A percentile compares a stretch with the other conserved stretches of the same genome.
phyloP scores from a whole-genome alignment of 2,329 filamentous ascomycete species.

The Fusarium transvaalense region DNA sequence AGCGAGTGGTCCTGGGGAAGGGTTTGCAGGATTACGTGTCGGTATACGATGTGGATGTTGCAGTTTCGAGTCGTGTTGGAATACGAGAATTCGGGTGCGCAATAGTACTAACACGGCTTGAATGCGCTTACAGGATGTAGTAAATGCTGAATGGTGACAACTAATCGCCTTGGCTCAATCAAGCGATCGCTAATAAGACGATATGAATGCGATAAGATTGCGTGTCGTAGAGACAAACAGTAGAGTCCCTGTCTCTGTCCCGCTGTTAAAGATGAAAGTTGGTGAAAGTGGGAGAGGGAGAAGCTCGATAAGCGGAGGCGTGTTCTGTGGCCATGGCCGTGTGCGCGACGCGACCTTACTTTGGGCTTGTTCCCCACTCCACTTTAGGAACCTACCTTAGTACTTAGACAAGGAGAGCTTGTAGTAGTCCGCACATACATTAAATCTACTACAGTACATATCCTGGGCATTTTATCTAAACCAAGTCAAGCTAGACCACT shows the following conservation, averaged over 20 bases:
- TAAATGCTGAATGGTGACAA: constrained; percentile 8
- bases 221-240: constrained; percentile 21
- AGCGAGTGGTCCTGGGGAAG: background rate
- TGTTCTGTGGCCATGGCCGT: constrained; percentile 28
- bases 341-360: constrained; percentile 47
- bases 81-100: constrained; percentile 38
- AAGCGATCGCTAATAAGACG: constrained; percentile 12
- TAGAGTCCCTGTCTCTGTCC: constrained; percentile 5
- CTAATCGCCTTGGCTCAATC: constrained; percentile 4
- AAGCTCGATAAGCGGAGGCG: constrained; percentile 43
- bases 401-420: constrained; percentile 15
- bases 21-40: background rate
- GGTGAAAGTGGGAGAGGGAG: constrained; percentile 40
- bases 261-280: constrained; percentile 25
- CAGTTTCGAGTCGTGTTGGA: constrained; percentile 36
- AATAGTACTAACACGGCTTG: constrained; percentile 41
- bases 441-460: no score
- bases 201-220: constrained; percentile 17
- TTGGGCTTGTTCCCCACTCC: constrained; percentile 30
- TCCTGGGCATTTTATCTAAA: background rate
- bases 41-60: constrained; percentile 11
- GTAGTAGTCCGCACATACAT: constrained; percentile 1
- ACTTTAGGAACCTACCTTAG: constrained; percentile 20
- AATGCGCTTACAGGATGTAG: constrained; percentile 34
- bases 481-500: constrained; percentile 6